Conservation (phyloP, 495 filamentous ascomycete genomes). For the Annulohypoxylon bovei region DNA sequence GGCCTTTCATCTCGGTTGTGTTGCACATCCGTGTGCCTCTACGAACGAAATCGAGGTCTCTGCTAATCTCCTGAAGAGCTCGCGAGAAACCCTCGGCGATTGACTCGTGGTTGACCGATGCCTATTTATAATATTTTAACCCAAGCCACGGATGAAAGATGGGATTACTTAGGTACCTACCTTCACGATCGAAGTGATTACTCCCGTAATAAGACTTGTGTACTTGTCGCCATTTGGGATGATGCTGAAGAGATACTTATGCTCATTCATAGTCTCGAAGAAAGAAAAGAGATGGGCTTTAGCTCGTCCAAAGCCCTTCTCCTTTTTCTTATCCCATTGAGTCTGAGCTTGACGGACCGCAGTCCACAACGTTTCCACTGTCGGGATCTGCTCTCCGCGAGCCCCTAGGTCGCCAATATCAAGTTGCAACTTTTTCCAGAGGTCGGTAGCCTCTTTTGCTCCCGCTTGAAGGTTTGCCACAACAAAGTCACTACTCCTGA, state of each 20-base stretch:
- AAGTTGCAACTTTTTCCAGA: not conserved
- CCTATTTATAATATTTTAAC: not conserved
- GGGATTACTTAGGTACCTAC: not conserved
- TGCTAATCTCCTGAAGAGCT: not conserved
- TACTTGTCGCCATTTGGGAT: not conserved
- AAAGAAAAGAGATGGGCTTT: not conserved
- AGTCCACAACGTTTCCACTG: not conserved
- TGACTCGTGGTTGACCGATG: not conserved
- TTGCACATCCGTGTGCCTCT: not conserved
- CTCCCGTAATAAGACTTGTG: not conserved
- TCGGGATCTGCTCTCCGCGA: not conserved
- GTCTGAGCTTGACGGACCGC: not conserved
- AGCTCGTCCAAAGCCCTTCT: not conserved
- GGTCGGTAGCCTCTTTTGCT: not conserved
- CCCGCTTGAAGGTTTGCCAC: not conserved
- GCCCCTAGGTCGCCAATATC: not conserved
- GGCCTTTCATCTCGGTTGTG: not conserved
- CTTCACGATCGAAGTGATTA: not conserved
- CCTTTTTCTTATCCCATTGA: not conserved
- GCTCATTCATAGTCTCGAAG: not conserved
- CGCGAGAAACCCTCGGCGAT: not conserved
- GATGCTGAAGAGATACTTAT: slow-evolving; percentile 1
- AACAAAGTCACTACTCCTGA: not conserved
- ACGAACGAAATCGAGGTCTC: not conserved
- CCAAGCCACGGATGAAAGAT: not conserved